Conservation (phyloP, 345 rosid species). For the Eucalyptus rudis region DNA sequence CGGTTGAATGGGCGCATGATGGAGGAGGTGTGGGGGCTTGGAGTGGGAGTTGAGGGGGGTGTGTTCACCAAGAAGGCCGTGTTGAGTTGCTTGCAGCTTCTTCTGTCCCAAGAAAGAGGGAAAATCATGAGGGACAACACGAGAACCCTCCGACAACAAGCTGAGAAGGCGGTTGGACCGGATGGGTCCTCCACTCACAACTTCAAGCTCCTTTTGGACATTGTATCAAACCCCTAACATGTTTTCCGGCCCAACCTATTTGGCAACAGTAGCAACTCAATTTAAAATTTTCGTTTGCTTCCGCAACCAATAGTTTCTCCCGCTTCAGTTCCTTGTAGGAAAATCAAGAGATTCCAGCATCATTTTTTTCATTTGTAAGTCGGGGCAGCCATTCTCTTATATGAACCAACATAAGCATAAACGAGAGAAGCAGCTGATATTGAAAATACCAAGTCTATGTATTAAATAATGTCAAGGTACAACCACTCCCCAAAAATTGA, state of each 20-base stretch:
- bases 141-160: neutral
- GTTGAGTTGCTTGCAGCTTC: neutral
- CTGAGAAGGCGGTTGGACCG: neutral
- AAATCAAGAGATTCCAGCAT: neutral
- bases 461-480: neutral
- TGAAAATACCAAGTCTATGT: neutral
- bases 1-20: slow-evolving; percentile 19
- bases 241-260: neutral
- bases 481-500: neutral
- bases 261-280: neutral
- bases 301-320: neutral
- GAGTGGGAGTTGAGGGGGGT: neutral
- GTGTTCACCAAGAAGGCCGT: neutral
- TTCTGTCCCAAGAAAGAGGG: slow-evolving; percentile 1
- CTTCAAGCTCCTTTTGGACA: neutral
- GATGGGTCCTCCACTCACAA: slow-evolving; percentile 6
- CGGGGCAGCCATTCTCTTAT: neutral
- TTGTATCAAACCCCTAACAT: neutral
- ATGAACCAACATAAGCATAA: neutral
- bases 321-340: neutral
- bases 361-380: neutral
- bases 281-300: neutral
- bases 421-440: neutral
- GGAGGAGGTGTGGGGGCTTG: slow-evolving; percentile 12
- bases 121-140: slow-evolving; percentile 2